Percentiles rank a stretch among this genome's conserved stretches.
phyloP scores from a whole-genome alignment of 495 filamentous ascomycete species.

The Cryomyces antarcticus region DNA sequence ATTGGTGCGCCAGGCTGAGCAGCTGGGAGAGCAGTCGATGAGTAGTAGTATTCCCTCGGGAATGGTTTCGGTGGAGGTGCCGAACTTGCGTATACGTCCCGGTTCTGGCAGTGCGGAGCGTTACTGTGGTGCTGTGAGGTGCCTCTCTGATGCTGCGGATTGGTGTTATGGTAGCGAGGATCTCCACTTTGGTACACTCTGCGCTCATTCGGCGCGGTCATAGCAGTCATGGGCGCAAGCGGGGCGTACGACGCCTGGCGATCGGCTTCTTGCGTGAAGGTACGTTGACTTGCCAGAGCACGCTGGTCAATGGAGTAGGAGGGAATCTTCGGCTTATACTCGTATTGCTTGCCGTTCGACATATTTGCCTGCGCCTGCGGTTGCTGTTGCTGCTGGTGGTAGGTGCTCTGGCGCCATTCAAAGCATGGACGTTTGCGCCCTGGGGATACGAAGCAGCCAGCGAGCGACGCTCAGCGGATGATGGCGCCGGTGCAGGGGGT shows the following conservation, averaged over 20 bases:
- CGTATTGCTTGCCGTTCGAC: slow-evolving; percentile 11
- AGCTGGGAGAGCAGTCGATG: too few relatives aligned
- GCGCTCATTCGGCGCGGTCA: not conserved
- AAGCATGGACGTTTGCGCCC: slow-evolving; percentile 2
- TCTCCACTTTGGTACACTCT: too few relatives aligned
- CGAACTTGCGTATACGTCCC: too few relatives aligned
- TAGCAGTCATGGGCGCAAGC: not conserved
- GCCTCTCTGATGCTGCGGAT: too few relatives aligned
- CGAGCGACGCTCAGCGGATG: slow-evolving; percentile 6
- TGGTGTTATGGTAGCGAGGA: too few relatives aligned
- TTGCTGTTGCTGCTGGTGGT: not conserved
- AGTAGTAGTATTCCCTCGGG: too few relatives aligned
- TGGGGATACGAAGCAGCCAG: slow-evolving; percentile 1
- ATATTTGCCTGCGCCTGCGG: not conserved
- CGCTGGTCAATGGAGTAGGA: slow-evolving; percentile 4
- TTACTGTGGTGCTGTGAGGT: too few relatives aligned
- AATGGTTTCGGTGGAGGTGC: too few relatives aligned
- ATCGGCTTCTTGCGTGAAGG: not conserved
- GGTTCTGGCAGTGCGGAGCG: too few relatives aligned
- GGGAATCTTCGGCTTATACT: slow-evolving; percentile 18
- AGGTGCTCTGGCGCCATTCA: slow-evolving; percentile 12
- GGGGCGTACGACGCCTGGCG: too few relatives aligned
- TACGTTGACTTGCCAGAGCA: slow-evolving; percentile 6
- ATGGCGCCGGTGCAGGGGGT: slow-evolving; percentile 18
- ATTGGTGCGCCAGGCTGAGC: too few relatives aligned